Conservation (phyloP, 1,284 basidiomycete species). For the Cerioporus squamosus region DNA sequence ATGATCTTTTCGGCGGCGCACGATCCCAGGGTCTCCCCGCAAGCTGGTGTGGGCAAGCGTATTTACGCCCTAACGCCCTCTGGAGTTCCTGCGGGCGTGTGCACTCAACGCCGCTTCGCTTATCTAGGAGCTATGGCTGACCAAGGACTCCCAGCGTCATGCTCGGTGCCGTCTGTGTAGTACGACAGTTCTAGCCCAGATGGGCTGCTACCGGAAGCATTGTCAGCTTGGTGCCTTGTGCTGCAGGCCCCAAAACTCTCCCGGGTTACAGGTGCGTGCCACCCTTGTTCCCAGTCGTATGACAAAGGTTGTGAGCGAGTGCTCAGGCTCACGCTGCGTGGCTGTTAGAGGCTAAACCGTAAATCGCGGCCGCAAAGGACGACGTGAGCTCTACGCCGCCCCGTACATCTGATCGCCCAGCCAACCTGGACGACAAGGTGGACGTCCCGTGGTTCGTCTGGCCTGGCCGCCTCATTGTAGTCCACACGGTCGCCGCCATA, state of each 20-base stretch:
- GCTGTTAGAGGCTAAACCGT: neutral
- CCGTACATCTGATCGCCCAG: neutral
- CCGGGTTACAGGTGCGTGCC: neutral
- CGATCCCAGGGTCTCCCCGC: neutral
- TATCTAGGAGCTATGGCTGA: slow-evolving; percentile 5
- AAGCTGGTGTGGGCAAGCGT: slow-evolving; percentile 6
- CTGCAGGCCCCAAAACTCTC: neutral
- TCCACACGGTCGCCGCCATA: too few species aligned
- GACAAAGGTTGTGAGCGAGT: neutral
- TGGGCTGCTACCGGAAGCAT: too few species aligned
- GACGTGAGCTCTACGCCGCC: neutral
- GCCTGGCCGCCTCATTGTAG: too few species aligned
- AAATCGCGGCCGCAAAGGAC: neutral
- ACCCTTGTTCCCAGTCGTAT: too few species aligned
- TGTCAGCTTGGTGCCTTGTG: too few species aligned
- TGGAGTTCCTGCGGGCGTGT: neutral
- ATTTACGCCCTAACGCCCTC: slow-evolving; percentile 26
- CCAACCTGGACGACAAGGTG: too few species aligned
- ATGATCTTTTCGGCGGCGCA: slow-evolving; percentile 3
- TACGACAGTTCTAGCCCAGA: too few species aligned
- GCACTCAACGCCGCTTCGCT: slow-evolving; percentile 2
- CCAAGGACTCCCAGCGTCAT: neutral
- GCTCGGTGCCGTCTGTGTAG: too few species aligned
- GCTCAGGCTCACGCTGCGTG: neutral
- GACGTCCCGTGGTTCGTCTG: too few species aligned